phyloP scores from a whole-genome alignment of 1,284 basidiomycete genomes.

The Schizophyllum amplum region DNA sequence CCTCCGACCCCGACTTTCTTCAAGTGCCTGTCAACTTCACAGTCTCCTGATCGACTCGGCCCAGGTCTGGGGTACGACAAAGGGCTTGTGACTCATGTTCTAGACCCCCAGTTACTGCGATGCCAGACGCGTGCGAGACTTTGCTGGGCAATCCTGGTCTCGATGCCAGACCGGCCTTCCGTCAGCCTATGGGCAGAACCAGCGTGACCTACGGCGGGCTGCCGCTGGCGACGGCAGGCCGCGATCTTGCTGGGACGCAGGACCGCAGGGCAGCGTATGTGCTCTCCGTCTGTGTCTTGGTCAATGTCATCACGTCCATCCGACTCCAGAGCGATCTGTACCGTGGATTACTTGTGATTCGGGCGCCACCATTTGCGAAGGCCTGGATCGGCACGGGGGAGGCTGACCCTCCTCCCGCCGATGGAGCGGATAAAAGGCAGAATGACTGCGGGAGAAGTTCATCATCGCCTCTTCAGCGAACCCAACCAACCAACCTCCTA shows the following conservation, averaged over 20 bases:
- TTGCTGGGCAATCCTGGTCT: neutral
- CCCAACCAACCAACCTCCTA: neutral
- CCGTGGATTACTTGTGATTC: neutral
- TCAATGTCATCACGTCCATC: neutral
- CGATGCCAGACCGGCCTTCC: neutral
- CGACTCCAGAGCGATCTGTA: neutral
- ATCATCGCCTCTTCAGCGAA: neutral
- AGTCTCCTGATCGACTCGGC: neutral
- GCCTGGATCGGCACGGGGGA: neutral
- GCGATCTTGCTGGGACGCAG: neutral
- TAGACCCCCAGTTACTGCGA: neutral
- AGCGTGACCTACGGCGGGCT: neutral
- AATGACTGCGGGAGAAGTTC: neutral
- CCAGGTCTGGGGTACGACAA: neutral
- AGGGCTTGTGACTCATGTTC: neutral
- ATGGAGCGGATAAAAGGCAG: neutral
- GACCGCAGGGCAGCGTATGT: neutral
- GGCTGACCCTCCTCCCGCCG: neutral
- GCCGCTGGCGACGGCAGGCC: neutral
- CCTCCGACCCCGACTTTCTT: too few relatives aligned
- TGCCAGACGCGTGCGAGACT: neutral
- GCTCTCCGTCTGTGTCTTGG: neutral
- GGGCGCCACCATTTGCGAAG: neutral
- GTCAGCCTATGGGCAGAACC: neutral
- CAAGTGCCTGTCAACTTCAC: too few relatives aligned